phyloP scores from a whole-genome alignment of 2,329 filamentous ascomycete species.

The Diaporthe amygdali region DNA sequence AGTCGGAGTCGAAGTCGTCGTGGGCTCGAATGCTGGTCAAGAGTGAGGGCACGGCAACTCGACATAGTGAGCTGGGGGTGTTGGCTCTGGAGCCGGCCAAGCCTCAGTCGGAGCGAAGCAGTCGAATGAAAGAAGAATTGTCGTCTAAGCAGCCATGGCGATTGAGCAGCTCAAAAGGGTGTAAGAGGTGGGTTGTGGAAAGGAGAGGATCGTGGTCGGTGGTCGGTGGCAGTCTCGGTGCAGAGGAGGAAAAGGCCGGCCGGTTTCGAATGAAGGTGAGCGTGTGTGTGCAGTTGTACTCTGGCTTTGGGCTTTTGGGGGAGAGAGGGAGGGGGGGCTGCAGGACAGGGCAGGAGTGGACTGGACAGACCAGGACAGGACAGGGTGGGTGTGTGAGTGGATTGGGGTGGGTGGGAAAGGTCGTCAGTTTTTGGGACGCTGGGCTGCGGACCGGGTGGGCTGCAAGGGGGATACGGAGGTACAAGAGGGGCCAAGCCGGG shows the following conservation, averaged over 20 bases:
- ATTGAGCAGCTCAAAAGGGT: conserved; percentile 2
- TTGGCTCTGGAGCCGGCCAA: conserved; percentile 18
- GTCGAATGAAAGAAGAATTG: not conserved
- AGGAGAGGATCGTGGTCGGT: conserved; percentile 2
- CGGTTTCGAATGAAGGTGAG: conserved; percentile 9
- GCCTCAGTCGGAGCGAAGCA: not conserved
- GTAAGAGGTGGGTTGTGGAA: not conserved
- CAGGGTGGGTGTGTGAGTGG: not conserved
- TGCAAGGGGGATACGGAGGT: conserved; percentile 13
- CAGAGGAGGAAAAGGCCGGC: not conserved
- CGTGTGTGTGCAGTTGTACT: not conserved
- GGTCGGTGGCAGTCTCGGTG: conserved; percentile 13
- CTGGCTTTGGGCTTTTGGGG: conserved; percentile 3
- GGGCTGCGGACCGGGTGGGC: conserved; percentile 11
- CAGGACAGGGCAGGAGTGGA: conserved; percentile 10
- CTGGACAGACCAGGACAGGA: not conserved
- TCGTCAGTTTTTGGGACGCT: conserved; percentile 14
- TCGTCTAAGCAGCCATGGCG: conserved; percentile 19
- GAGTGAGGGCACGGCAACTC: conserved; percentile 18
- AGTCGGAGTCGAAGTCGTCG: conserved; percentile 11
- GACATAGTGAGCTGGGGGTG: conserved; percentile 26
- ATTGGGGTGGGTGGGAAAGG: conserved; percentile 6
- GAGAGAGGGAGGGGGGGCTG: conserved; percentile 1
- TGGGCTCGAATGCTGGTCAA: conserved; percentile 8
- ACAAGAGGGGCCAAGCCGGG: conserved; percentile 6